These are phyloP conservation scores for Omphalotus guepiniiformis DNA, from an alignment of 768 basidiomycete species.

Conservation along the genomic window DNA sequence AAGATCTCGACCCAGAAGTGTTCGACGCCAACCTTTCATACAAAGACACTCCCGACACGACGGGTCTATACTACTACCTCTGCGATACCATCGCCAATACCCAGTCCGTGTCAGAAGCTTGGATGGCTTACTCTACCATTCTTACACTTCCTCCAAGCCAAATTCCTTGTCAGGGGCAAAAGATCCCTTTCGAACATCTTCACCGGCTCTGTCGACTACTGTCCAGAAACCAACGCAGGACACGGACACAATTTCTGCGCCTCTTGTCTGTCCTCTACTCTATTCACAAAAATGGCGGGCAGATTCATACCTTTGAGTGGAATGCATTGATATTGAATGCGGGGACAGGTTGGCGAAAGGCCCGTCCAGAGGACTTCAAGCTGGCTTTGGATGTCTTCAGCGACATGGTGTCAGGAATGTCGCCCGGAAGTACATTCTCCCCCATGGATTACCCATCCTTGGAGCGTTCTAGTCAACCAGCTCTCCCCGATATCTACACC, in stretches of 20 bases:
- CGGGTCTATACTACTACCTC: slow-evolving; percentile 12
- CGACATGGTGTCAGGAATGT: slow-evolving; percentile 48
- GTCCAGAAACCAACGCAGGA: slow-evolving; percentile 48
- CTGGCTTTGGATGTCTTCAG: slow-evolving; percentile 55
- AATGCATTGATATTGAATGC: slow-evolving; percentile 68
- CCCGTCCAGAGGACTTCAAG: slow-evolving; percentile 52
- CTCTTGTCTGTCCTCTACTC: slow-evolving; percentile 64
- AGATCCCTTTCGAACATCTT: slow-evolving; percentile 43
- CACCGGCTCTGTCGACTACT: slow-evolving; percentile 61
- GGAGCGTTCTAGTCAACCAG: slow-evolving; percentile 14
- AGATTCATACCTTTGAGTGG: slow-evolving; percentile 65
- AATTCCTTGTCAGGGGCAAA: slow-evolving; percentile 16
- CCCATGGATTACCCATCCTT: slow-evolving; percentile 6
- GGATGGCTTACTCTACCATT: slow-evolving; percentile 39
- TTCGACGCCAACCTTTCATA: neutral
- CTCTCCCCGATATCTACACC: slow-evolving; percentile 62
- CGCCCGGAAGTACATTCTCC: slow-evolving; percentile 34
- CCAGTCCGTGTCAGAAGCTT: slow-evolving; percentile 25
- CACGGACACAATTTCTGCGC: slow-evolving; percentile 56
- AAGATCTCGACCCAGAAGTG: neutral
- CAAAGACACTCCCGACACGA: neutral
- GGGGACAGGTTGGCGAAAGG: slow-evolving; percentile 62
- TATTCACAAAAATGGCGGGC: slow-evolving; percentile 52
- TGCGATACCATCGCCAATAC: slow-evolving; percentile 19
- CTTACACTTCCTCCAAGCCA: slow-evolving; percentile 21